These are phyloP conservation scores for Fusarium pseudocircinatum DNA, from an alignment of 2,329 filamentous ascomycete genomes.

Conservation along the genomic window DNA sequence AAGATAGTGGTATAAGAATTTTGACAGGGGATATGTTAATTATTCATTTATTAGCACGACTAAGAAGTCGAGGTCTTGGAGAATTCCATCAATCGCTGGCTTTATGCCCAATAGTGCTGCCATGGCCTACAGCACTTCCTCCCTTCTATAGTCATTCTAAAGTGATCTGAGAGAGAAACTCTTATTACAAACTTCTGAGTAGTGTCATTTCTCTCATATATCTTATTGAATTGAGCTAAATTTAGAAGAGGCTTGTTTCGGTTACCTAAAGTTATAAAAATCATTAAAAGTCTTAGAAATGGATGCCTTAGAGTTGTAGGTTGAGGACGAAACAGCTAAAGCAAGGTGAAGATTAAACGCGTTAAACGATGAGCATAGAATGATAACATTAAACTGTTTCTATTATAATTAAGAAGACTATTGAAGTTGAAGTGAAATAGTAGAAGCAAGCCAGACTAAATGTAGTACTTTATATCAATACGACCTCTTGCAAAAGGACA, in stretches of 20 bases:
- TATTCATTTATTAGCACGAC: not conserved
- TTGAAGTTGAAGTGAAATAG: fast-evolving
- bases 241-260: not conserved
- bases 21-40: not conserved
- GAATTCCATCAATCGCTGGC: fast-evolving
- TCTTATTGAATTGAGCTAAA: not conserved
- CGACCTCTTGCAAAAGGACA: fast-evolving
- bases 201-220: no score
- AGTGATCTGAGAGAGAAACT: no score
- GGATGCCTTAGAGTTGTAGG: not conserved
- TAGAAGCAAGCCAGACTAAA: not conserved
- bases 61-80: not conserved
- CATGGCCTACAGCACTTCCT: no score
- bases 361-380: no score
- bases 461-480: no score
- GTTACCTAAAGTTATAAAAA: not conserved
- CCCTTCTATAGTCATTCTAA: no score
- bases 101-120: not conserved
- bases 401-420: no score
- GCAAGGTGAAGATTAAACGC: no score
- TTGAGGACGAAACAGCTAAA: fast-evolving
- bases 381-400: no score
- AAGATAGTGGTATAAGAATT: not conserved
- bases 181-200: no score
- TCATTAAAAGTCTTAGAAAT: fast-evolving